A percentile compares a stretch with the other conserved stretches of the same genome.
These are phyloP conservation scores for Fusarium coicis DNA, from an alignment of 2,329 filamentous ascomycete species.

Conservation along the genomic window DNA sequence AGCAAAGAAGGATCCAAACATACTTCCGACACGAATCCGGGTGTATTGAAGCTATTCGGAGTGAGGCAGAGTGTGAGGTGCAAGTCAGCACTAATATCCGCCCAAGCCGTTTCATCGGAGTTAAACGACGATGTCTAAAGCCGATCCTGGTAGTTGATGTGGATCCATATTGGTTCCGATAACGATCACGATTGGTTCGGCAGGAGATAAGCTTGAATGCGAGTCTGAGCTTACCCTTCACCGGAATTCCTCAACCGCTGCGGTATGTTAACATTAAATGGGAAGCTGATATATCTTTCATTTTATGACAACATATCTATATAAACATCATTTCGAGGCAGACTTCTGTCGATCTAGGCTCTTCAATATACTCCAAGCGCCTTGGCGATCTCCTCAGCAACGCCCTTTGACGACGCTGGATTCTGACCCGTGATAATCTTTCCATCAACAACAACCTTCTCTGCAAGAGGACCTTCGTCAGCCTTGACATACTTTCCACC, in stretches of 20 bases:
- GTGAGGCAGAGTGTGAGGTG: background rate
- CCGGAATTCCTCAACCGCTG: fast-evolving
- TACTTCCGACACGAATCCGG: background rate
- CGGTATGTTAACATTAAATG: fast-evolving
- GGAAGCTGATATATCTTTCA: fast-evolving
- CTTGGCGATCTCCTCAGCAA: background rate
- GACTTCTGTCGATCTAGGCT: too few species aligned
- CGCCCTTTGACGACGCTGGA: background rate
- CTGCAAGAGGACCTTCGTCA: background rate
- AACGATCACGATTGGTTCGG: background rate
- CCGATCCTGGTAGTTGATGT: background rate
- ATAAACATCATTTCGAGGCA: too few species aligned
- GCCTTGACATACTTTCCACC: background rate
- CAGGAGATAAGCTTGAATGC: background rate
- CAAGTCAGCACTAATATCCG: background rate
- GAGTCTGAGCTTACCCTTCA: background rate
- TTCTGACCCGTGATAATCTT: background rate
- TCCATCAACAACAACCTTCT: slow-evolving; percentile 3
- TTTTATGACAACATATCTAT: fast-evolving
- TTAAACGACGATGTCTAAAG: background rate
- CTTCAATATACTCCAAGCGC: background rate
- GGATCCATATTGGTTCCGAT: background rate
- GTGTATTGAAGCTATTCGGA: background rate
- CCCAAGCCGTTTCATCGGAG: background rate
- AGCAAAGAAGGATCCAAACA: background rate